Evolutionary conservation across 2,329 filamentous ascomycete species (phyloP).

Genomic region (Fusarium tjaetaba): DNA sequence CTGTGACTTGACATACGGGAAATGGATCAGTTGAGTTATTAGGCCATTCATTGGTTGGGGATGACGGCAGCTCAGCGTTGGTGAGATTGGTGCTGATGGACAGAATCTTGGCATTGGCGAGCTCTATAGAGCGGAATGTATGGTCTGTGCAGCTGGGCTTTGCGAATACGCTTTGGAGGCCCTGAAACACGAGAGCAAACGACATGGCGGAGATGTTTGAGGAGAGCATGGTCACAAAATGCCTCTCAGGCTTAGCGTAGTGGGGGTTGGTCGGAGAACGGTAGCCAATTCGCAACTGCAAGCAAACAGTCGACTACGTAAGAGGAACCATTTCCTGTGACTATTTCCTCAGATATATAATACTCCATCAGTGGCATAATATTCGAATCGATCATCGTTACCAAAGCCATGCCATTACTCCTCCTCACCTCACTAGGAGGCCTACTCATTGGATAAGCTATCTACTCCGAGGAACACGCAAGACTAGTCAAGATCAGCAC

Average conservation of each 20-base stretch:
- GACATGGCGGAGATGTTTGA: neutral
- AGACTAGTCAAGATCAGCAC: neutral
- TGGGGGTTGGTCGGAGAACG: no score
- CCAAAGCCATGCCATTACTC: neutral
- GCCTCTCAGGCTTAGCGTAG: neutral
- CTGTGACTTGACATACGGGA: constrained; percentile 4
- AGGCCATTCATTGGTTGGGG: constrained; percentile 6
- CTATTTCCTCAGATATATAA: neutral
- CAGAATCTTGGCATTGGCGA: neutral
- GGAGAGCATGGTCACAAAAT: neutral
- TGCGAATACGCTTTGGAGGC: rapidly evolving
- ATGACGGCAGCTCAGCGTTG: neutral
- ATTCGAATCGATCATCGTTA: neutral
- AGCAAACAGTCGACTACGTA: neutral
- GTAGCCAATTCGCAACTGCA: neutral
- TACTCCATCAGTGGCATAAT: no score
- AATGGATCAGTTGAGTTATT: neutral
- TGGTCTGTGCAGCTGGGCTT: neutral
- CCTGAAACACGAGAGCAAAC: neutral
- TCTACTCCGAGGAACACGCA: neutral
- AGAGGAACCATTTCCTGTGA: no score
- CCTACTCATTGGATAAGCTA: neutral
- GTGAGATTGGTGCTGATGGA: neutral
- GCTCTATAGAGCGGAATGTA: neutral
- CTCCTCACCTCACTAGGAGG: neutral